Evolutionary conservation across 2,329 filamentous ascomycete species (phyloP).

Genomic region (Westerdykella sp.): DNA sequence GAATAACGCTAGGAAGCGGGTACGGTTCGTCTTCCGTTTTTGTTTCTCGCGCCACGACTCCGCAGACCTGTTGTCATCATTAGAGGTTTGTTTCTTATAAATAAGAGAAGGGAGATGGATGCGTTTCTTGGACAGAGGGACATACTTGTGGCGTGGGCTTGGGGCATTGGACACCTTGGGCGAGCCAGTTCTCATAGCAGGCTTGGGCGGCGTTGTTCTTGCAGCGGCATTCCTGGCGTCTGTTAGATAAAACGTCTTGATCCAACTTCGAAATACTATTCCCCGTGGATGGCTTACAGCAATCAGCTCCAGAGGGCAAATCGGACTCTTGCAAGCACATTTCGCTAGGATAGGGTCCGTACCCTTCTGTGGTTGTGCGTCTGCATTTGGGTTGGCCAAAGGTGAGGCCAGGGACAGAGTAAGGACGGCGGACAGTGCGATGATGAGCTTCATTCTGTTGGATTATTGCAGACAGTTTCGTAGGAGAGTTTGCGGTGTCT

Average conservation of each 20-base stretch:
- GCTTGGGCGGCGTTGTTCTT: slow-evolving; percentile 12
- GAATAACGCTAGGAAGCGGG: slow-evolving; percentile 8
- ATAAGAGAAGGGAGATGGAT: neutral
- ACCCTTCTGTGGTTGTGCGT: neutral
- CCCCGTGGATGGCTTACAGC: slow-evolving; percentile 6
- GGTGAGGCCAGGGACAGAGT: slow-evolving; percentile 7
- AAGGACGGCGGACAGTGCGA: slow-evolving; percentile 6
- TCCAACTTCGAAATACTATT: neutral
- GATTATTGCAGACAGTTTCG: neutral
- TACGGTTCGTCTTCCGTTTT: neutral
- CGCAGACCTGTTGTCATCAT: slow-evolving; percentile 1
- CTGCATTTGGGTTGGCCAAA: neutral
- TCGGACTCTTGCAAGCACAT: slow-evolving; percentile 7
- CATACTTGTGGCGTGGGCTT: slow-evolving; percentile 7
- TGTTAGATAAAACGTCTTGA: neutral
- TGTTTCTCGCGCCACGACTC: slow-evolving; percentile 3
- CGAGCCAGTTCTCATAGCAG: slow-evolving; percentile 10
- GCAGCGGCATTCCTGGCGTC: slow-evolving; percentile 14
- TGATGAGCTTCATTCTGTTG: slow-evolving; percentile 7
- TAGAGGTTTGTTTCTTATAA: neutral
- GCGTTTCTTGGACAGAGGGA: neutral
- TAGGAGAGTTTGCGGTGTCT: no score
- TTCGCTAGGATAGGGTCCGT: neutral
- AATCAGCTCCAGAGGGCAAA: slow-evolving; percentile 11
- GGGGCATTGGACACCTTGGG: slow-evolving; percentile 7